These are phyloP conservation scores for Hygrophorus pudorinus DNA, from an alignment of 768 basidiomycete species.

Conservation along the genomic window DNA sequence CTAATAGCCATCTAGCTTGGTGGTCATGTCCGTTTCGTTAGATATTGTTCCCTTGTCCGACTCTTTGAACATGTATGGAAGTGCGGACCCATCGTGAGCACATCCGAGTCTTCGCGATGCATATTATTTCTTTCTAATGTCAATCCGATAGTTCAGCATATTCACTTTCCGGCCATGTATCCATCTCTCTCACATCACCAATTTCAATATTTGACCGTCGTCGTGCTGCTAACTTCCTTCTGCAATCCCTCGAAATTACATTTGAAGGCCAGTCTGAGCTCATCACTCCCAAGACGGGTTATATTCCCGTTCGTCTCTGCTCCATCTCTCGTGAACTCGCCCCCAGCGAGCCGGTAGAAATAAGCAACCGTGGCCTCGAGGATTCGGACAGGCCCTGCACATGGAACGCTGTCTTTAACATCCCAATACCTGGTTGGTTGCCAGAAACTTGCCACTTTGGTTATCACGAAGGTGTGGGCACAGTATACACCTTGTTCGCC, in stretches of 20 bases:
- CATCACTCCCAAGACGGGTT: constrained; percentile 52
- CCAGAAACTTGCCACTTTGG: constrained; percentile 51
- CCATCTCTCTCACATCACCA: constrained; percentile 51
- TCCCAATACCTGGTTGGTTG: constrained; percentile 87
- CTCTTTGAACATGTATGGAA: constrained; percentile 61
- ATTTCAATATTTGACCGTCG: constrained; percentile 47
- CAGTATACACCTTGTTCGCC: constrained; percentile 58
- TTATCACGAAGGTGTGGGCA: constrained; percentile 37
- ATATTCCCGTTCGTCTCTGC: constrained; percentile 60
- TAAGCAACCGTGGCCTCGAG: constrained; percentile 57
- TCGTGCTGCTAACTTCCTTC: constrained; percentile 38
- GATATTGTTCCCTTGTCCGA: constrained; percentile 49
- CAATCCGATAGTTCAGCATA: constrained; percentile 58
- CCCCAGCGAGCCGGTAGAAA: constrained; percentile 41
- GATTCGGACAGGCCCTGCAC: constrained; percentile 42
- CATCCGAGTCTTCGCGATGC: not conserved
- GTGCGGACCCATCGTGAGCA: constrained; percentile 53
- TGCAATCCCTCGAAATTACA: constrained; percentile 62
- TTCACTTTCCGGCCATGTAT: constrained; percentile 77
- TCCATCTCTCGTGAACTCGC: constrained; percentile 55
- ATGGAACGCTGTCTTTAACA: constrained; percentile 76
- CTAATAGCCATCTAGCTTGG: constrained; percentile 5
- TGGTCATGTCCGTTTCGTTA: constrained; percentile 56
- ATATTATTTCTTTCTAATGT: constrained; percentile 1
- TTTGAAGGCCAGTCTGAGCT: constrained; percentile 86